Conservation (phyloP, 2,329 filamentous ascomycete species). For the Fusarium newnesense region DNA sequence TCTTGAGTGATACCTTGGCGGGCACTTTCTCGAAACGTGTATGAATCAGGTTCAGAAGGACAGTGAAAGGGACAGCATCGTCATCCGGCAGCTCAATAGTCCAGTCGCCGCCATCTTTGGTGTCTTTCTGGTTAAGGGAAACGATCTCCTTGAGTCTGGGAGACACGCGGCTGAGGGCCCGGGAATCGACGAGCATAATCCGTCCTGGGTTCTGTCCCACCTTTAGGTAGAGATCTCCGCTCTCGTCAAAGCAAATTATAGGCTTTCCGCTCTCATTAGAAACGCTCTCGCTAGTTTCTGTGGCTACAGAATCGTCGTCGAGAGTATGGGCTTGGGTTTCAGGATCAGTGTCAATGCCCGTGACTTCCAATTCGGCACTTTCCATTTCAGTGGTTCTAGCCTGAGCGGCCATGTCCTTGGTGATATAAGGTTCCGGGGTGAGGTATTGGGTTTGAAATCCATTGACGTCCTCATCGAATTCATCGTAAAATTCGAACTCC, state of each 20-base stretch:
- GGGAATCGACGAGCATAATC: conserved; percentile 21
- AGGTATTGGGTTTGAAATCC: neutral
- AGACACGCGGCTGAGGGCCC: conserved; percentile 21
- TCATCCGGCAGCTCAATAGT: conserved; percentile 12
- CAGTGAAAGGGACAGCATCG: neutral
- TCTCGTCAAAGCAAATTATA: conserved; percentile 1
- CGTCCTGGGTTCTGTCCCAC: neutral
- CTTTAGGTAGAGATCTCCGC: conserved; percentile 14
- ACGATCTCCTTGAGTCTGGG: neutral
- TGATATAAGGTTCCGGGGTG: neutral
- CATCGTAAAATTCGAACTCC: neutral
- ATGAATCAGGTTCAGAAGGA: conserved; percentile 23
- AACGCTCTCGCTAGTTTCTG: neutral
- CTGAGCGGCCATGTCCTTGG: neutral
- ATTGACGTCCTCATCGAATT: neutral
- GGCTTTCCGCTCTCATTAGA: neutral
- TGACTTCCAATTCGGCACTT: neutral
- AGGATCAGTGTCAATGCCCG: neutral
- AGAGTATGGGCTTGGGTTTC: too few species aligned
- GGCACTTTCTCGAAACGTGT: conserved; percentile 12
- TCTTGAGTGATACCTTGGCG: neutral
- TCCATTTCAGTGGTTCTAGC: neutral
- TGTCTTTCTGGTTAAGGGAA: neutral
- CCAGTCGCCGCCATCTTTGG: neutral
- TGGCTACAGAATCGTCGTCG: neutral